phyloP scores from a whole-genome alignment of 257 asterid genomes.

The Cynanchum wilfordii region DNA sequence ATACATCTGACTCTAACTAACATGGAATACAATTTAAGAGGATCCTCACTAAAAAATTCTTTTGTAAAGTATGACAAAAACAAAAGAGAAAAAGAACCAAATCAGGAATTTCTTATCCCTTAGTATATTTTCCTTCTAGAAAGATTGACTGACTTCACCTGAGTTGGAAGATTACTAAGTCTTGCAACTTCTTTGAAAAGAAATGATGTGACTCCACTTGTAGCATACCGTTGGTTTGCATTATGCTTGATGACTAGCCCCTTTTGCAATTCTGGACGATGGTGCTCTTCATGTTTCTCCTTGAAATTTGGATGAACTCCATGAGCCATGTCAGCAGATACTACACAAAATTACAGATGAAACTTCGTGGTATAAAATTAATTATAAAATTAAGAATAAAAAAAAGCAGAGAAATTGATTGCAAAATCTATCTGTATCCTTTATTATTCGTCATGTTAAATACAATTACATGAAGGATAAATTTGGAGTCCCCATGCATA shows the following conservation, averaged over 20 bases:
- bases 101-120: not conserved
- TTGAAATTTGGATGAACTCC: slow-evolving; percentile 91
- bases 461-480: not conserved
- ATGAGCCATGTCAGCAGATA: slow-evolving; percentile 99
- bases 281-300: slow-evolving; percentile 93
- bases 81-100: not conserved
- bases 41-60: not conserved
- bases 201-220: slow-evolving; percentile 94
- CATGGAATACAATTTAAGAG: not conserved
- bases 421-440: not conserved
- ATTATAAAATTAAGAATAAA: not conserved
- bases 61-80: not conserved
- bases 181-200: slow-evolving; percentile 92
- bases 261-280: slow-evolving; percentile 82
- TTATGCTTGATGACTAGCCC: slow-evolving; percentile 98
- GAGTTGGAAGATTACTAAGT: slow-evolving; percentile 74
- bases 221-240: slow-evolving; percentile 95
- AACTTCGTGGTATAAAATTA: not conserved
- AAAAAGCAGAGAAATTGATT: not conserved
- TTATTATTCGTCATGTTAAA: not conserved
- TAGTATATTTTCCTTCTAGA: not conserved
- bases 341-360: slow-evolving; percentile 31
- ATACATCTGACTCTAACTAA: not conserved
- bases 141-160: slow-evolving; percentile 42
- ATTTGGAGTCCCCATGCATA: slow-evolving; percentile 1